Percentiles rank a stretch among this genome's conserved stretches.
These are phyloP conservation scores for Friedmanniomyces endolithicus DNA, from an alignment of 495 filamentous ascomycete genomes.

Conservation along the genomic window DNA sequence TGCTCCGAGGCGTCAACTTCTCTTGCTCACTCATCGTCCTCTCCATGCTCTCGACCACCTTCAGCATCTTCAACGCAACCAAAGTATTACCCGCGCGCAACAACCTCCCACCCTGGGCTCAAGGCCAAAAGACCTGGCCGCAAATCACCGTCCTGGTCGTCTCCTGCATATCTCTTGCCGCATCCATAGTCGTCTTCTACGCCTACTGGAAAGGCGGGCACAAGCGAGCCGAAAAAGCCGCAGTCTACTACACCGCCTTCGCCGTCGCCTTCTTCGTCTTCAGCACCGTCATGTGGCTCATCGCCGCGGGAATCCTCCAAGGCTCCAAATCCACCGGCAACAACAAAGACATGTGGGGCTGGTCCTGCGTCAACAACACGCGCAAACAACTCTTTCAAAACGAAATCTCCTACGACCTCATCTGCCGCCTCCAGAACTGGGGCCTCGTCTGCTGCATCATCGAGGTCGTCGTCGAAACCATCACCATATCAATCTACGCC, in stretches of 20 bases:
- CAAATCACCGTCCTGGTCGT: constrained; percentile 71
- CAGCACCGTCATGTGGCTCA: constrained; percentile 84
- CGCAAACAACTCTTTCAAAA: constrained; percentile 60
- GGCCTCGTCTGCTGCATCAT: constrained; percentile 91
- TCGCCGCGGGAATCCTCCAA: constrained; percentile 75
- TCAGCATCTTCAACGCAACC: constrained; percentile 82
- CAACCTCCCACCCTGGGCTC: constrained; percentile 71
- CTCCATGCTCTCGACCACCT: constrained; percentile 68
- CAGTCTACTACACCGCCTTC: constrained; percentile 86
- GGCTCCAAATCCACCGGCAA: constrained; percentile 55
- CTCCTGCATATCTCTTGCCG: constrained; percentile 62
- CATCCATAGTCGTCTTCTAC: constrained; percentile 70
- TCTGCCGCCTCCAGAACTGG: constrained; percentile 97
- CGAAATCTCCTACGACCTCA: constrained; percentile 75
- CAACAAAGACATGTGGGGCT: constrained; percentile 89
- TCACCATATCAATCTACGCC: constrained; percentile 85
- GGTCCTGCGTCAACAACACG: constrained; percentile 83
- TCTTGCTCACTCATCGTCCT: constrained; percentile 92
- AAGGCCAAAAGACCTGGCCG: constrained; percentile 70
- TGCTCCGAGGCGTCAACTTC: constrained; percentile 88
- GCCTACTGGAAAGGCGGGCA: constrained; percentile 86
- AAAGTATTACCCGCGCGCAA: constrained; percentile 58
- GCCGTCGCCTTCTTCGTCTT: constrained; percentile 88
- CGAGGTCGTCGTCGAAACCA: constrained; percentile 82
- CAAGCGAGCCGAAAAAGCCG: constrained; percentile 75